Conservation (phyloP, 257 asterid genomes). For the Solanum bulbocastanum region DNA sequence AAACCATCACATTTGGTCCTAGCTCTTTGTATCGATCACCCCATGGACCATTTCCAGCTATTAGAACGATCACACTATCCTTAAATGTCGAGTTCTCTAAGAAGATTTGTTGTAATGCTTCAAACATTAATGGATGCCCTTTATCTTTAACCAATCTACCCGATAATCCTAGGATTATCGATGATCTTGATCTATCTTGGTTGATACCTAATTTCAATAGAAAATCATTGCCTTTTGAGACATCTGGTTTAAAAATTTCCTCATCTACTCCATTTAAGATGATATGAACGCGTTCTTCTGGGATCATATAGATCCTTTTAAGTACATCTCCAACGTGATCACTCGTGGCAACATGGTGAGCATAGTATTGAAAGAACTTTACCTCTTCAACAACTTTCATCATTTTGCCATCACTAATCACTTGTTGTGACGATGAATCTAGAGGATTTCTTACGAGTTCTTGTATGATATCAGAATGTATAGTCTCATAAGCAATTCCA, state of each 20-base stretch:
- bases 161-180: conserved; percentile 45
- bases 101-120: conserved; percentile 51
- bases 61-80: conserved; percentile 34
- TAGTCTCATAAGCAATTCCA: conserved; percentile 55
- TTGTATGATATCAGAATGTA: conserved; percentile 54
- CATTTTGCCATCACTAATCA: conserved; percentile 23
- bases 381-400: conserved; percentile 62
- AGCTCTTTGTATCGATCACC: conserved; percentile 47
- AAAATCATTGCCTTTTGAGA: conserved; percentile 1
- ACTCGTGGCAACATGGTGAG: conserved; percentile 76
- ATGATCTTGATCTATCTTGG: neutral
- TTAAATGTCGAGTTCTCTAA: conserved; percentile 26
- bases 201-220: neutral
- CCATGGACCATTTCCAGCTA: conserved; percentile 88
- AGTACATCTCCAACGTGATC: conserved; percentile 64
- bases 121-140: conserved; percentile 61
- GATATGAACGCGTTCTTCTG: conserved; percentile 60
- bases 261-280: conserved; percentile 15
- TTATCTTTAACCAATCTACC: conserved; percentile 81
- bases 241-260: neutral
- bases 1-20: conserved; percentile 30
- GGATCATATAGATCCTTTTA: conserved; percentile 61
- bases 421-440: neutral
- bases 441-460: conserved; percentile 28
- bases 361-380: conserved; percentile 42